Conservation (phyloP, 78 protist species). For the Dictyostelium purpureum region DNA sequence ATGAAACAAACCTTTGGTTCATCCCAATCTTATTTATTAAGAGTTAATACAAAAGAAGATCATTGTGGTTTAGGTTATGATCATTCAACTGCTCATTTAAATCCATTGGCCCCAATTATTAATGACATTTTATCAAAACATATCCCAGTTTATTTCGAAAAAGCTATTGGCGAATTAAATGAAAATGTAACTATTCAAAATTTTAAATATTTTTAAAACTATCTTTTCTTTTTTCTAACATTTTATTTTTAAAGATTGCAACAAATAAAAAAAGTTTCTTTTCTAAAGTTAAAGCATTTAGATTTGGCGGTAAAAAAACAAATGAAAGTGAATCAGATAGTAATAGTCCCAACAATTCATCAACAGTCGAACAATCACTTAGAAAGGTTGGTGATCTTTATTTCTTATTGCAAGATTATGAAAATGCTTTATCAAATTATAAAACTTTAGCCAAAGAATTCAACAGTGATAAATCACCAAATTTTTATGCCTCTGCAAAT, state of each 20-base stretch:
- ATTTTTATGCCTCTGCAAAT: conserved; percentile 59
- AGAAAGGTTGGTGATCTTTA: conserved; percentile 50
- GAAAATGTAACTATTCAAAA: conserved; percentile 17
- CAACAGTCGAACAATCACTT: conserved; percentile 21
- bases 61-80: conserved; percentile 65
- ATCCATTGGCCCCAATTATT: conserved; percentile 24
- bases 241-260: conserved; percentile 21
- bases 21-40: not conserved
- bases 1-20: conserved; percentile 52
- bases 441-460: conserved; percentile 38
- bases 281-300: conserved; percentile 66
- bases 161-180: conserved; percentile 34
- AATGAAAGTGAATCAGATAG: not conserved
- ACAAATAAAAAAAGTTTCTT: conserved; percentile 67
- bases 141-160: conserved; percentile 59
- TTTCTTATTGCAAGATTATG: conserved; percentile 67
- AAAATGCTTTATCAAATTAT: conserved; percentile 50
- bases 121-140: conserved; percentile 47
- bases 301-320: conserved; percentile 61
- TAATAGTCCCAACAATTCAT: not conserved
- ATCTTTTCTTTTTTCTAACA: not conserved
- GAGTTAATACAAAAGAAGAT: conserved; percentile 62
- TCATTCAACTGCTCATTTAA: conserved; percentile 15
- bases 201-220: not conserved
- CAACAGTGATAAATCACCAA: conserved; percentile 50